These are phyloP conservation scores for Flaveria brownii DNA, from an alignment of 129 eudicot species.

Conservation along the genomic window DNA sequence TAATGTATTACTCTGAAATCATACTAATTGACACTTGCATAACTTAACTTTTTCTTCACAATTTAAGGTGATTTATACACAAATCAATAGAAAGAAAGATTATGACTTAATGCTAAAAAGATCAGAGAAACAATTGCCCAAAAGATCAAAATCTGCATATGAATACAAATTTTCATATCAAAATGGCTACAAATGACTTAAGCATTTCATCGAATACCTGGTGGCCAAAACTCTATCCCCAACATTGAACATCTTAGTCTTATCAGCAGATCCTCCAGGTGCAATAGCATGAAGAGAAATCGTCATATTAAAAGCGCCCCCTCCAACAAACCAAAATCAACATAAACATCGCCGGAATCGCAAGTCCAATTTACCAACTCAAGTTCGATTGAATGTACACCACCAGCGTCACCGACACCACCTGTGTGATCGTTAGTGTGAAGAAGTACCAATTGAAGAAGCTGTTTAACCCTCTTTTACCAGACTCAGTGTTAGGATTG, in stretches of 20 bases:
- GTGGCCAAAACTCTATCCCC: too few relatives aligned
- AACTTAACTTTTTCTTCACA: not conserved
- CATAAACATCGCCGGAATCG: constrained; percentile 68
- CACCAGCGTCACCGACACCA: constrained; percentile 70
- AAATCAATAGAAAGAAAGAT: not conserved
- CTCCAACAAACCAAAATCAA: constrained; percentile 48
- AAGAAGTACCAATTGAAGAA: constrained; percentile 75
- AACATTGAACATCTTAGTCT: too few relatives aligned
- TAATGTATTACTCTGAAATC: not conserved
- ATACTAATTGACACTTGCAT: not conserved
- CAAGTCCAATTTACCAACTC: constrained; percentile 74
- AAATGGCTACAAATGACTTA: too few relatives aligned
- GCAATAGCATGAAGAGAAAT: too few relatives aligned
- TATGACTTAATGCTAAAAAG: not conserved
- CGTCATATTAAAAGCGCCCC: too few relatives aligned
- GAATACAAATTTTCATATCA: too few relatives aligned
- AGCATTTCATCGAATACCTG: too few relatives aligned
- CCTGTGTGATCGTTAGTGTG: constrained; percentile 65
- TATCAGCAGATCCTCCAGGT: too few relatives aligned
- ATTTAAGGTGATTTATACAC: not conserved
- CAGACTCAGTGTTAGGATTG: constrained; percentile 67
- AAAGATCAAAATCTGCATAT: too few relatives aligned
- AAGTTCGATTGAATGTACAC: constrained; percentile 64
- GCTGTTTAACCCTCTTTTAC: constrained; percentile 68
- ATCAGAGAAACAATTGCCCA: not conserved